phyloP scores from a whole-genome alignment of 306 rosid species.

The Alnus rubra region DNA sequence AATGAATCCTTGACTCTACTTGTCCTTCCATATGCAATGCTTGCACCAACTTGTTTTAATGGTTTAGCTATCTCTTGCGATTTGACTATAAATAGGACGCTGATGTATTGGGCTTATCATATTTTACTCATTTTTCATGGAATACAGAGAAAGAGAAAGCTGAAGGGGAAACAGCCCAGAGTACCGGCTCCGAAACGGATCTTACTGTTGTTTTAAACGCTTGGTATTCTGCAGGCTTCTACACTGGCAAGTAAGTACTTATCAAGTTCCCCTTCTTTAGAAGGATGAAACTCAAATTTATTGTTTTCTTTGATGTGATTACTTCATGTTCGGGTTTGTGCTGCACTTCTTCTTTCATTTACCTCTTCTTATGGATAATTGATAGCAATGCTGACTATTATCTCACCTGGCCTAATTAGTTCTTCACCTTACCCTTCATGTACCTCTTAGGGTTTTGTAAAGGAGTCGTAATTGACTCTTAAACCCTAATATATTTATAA shows the following conservation, averaged over 20 bases:
- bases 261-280: neutral
- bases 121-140: constrained; percentile 12
- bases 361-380: too few relatives aligned
- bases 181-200: constrained; percentile 53
- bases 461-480: too few relatives aligned
- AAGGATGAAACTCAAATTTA: neutral
- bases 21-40: neutral
- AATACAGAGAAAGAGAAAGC: constrained; percentile 40
- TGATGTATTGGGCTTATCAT: constrained; percentile 5
- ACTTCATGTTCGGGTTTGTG: neutral
- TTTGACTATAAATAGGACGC: neutral
- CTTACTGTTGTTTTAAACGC: constrained; percentile 69
- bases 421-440: neutral
- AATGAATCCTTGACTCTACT: constrained; percentile 1
- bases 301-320: neutral
- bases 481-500: neutral
- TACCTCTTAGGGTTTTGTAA: neutral
- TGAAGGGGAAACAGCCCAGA: constrained; percentile 34
- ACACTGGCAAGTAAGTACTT: constrained; percentile 72
- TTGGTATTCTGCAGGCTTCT: constrained; percentile 93
- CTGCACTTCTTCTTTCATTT: neutral
- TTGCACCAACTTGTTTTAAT: constrained; percentile 1
- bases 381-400: too few relatives aligned
- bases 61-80: neutral
- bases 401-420: neutral